Conservation (phyloP, 208 protist genomes). For the Crithidia fasciculata region DNA sequence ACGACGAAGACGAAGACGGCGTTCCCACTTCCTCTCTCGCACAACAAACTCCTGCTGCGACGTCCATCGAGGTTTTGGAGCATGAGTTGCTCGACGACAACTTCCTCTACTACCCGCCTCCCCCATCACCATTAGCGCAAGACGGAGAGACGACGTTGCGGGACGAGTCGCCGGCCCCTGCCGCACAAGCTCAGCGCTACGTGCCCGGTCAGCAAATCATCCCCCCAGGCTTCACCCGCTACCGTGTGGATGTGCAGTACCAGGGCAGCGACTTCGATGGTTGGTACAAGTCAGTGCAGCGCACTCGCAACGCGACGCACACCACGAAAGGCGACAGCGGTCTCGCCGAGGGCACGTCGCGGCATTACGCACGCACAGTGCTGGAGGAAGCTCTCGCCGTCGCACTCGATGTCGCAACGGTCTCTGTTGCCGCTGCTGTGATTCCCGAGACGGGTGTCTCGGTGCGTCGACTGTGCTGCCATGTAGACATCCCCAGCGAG, state of each 20-base stretch:
- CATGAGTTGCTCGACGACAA: conserved; percentile 86
- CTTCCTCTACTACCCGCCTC: conserved; percentile 70
- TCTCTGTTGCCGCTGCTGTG: conserved; percentile 64
- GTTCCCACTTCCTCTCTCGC: background rate
- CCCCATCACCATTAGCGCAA: background rate
- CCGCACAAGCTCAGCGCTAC: conserved; percentile 39
- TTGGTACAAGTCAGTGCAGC: conserved; percentile 78
- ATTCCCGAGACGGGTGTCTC: conserved; percentile 85
- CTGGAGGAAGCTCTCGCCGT: conserved; percentile 86
- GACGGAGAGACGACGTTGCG: background rate
- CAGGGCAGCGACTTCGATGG: conserved; percentile 88
- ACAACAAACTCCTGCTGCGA: background rate
- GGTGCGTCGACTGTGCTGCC: conserved; percentile 81
- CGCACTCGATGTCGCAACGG: conserved; percentile 65
- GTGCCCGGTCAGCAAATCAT: conserved; percentile 87
- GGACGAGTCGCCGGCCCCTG: conserved; percentile 1
- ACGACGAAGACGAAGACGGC: conserved; percentile 9
- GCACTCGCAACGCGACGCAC: conserved; percentile 1
- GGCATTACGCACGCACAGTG: conserved; percentile 52
- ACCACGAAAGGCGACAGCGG: conserved; percentile 31
- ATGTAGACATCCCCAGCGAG: conserved; percentile 81
- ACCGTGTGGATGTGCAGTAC: conserved; percentile 91
- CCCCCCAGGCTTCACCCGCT: conserved; percentile 79
- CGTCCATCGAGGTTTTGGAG: conserved; percentile 51
- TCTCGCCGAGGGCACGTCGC: conserved; percentile 19